Conservation (phyloP, 75 land plant species). For the Isoetes taiwanensis region DNA sequence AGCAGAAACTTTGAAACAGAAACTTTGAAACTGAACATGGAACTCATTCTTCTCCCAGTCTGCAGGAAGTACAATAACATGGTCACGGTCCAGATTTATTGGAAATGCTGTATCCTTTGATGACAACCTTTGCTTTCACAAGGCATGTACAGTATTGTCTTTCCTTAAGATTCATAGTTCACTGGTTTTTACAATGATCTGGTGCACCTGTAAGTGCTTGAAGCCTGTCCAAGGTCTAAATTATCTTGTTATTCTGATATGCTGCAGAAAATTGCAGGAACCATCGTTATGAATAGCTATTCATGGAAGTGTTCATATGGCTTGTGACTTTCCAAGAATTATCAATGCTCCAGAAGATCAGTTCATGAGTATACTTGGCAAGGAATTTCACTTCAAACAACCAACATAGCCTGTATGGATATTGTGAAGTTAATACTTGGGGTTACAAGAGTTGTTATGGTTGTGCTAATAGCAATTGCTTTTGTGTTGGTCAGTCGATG, state of each 20-base stretch:
- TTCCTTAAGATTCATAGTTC: no score
- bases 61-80: slow-evolving; percentile 24
- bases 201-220: no score
- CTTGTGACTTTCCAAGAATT: slow-evolving; percentile 25
- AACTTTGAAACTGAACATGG: slow-evolving; percentile 27
- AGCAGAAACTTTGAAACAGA: slow-evolving; percentile 24
- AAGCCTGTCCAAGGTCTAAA: no score
- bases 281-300: slow-evolving; percentile 12
- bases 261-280: slow-evolving; percentile 15
- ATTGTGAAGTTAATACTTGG: slow-evolving; percentile 10
- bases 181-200: no score
- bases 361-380: slow-evolving; percentile 11
- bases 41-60: slow-evolving; percentile 21
- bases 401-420: slow-evolving; percentile 26
- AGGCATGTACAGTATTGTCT: slow-evolving; percentile 12
- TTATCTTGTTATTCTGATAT: neutral
- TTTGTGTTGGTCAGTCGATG: slow-evolving; percentile 14
- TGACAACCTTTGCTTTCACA: slow-evolving; percentile 25
- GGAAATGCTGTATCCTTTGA: slow-evolving; percentile 17
- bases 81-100: slow-evolving; percentile 16
- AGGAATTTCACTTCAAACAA: slow-evolving; percentile 8
- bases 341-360: neutral
- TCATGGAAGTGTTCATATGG: slow-evolving; percentile 15
- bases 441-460: slow-evolving; percentile 17
- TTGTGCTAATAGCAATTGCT: slow-evolving; percentile 17